These are phyloP conservation scores for Podaxis sp. DNA, from an alignment of 768 basidiomycete species.

Conservation along the genomic window DNA sequence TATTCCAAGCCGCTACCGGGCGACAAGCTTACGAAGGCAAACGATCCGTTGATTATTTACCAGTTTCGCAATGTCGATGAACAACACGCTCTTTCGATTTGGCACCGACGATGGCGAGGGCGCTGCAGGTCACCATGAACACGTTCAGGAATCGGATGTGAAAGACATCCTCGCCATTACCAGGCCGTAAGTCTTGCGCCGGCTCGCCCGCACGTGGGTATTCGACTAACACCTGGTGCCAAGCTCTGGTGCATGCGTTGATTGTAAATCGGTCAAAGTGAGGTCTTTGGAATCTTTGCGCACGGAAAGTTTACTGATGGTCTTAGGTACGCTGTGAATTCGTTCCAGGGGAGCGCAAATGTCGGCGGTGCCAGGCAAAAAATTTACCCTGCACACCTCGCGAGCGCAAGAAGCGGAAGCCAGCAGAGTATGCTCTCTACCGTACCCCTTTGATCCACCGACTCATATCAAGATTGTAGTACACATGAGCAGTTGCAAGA, in stretches of 20 bases:
- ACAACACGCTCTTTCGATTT: slow-evolving; percentile 19
- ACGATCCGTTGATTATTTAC: neutral
- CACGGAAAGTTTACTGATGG: neutral
- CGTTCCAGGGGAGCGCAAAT: slow-evolving; percentile 41
- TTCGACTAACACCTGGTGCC: neutral
- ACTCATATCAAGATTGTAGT: slow-evolving; percentile 25
- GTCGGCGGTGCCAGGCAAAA: slow-evolving; percentile 48
- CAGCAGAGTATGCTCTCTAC: slow-evolving; percentile 46
- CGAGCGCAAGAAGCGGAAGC: slow-evolving; percentile 55
- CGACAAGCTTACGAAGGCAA: neutral
- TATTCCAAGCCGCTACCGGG: neutral
- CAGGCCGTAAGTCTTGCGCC: slow-evolving; percentile 7
- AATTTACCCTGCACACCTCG: slow-evolving; percentile 47
- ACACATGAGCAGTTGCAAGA: slow-evolving; percentile 56
- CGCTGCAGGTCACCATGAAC: slow-evolving; percentile 17
- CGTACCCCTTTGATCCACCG: neutral
- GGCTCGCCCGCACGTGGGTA: too few species aligned
- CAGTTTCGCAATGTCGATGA: neutral
- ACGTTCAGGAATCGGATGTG: slow-evolving; percentile 9
- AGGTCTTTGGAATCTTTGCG: neutral
- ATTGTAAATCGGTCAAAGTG: slow-evolving; percentile 60
- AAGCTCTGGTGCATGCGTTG: slow-evolving; percentile 54
- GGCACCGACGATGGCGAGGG: slow-evolving; percentile 21
- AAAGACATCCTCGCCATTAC: slow-evolving; percentile 7
- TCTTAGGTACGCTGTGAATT: slow-evolving; percentile 54